Percentiles rank a stretch among this genome's conserved stretches.
These are phyloP conservation scores for Amphibolis antarctica DNA, from an alignment of 106 monocot genomes.

Conservation along the genomic window DNA sequence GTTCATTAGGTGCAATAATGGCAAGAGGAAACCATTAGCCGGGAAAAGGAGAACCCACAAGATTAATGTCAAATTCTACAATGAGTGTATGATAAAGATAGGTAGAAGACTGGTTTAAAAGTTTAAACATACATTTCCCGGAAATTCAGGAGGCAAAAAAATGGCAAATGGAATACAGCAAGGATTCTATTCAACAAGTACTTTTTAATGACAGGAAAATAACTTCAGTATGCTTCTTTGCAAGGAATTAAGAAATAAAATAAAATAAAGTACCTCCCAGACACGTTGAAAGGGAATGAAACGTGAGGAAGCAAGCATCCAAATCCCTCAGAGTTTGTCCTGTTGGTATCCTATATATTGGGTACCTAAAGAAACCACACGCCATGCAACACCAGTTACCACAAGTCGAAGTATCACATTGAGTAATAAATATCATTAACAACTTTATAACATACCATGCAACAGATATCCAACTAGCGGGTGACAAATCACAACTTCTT, in stretches of 20 bases:
- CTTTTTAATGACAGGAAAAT: not conserved
- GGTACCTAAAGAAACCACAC: conserved; percentile 42
- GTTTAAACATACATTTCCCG: too few relatives aligned
- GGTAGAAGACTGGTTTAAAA: too few relatives aligned
- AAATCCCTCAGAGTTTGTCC: conserved; percentile 65
- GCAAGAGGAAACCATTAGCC: too few relatives aligned
- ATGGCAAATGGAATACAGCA: too few relatives aligned
- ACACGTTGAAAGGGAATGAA: conserved; percentile 54
- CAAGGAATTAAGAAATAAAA: not conserved
- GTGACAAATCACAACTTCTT: conserved; percentile 58
- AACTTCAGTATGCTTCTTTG: not conserved
- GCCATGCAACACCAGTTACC: not conserved
- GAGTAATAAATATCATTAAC: not conserved
- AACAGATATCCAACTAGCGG: conserved; percentile 73
- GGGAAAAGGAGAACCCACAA: too few relatives aligned
- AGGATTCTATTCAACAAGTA: too few relatives aligned
- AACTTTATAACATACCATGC: conserved; percentile 38
- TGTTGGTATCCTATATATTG: conserved; percentile 86
- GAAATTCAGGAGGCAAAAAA: too few relatives aligned
- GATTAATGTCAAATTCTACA: too few relatives aligned
- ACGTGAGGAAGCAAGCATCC: conserved; percentile 90
- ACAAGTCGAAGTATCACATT: not conserved
- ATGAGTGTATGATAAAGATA: too few relatives aligned
- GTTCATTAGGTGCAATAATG: too few relatives aligned
- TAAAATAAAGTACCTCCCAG: conserved; percentile 24